Percentiles rank a stretch among this genome's conserved stretches.
phyloP scores from a whole-genome alignment of 345 rosid species.

The Lenwebbia sp. region DNA sequence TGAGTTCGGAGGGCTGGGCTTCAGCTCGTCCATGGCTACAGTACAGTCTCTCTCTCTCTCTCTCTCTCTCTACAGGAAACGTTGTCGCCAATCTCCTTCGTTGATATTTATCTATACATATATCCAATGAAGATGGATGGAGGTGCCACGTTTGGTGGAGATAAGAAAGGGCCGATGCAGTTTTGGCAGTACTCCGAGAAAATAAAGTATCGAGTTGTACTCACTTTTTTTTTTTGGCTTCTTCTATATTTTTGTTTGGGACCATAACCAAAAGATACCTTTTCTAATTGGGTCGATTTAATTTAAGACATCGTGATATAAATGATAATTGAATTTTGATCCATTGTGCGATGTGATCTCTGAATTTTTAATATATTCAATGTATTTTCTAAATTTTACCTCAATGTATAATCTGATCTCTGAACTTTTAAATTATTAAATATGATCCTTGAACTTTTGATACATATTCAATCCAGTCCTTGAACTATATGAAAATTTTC shows the following conservation, averaged over 20 bases:
- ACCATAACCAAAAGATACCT: not conserved
- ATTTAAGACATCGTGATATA: not conserved
- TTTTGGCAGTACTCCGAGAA: not conserved
- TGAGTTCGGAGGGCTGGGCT: conserved; percentile 15
- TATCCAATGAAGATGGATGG: not conserved
- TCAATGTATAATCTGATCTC: too few relatives aligned
- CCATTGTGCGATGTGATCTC: too few relatives aligned
- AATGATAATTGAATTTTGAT: too few relatives aligned
- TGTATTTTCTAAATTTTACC: too few relatives aligned
- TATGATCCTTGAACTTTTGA: too few relatives aligned
- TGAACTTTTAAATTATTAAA: too few relatives aligned
- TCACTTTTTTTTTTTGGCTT: not conserved
- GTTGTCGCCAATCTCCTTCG: too few relatives aligned
- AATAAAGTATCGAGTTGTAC: too few relatives aligned
- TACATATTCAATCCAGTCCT: too few relatives aligned
- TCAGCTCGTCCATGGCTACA: conserved; percentile 11
- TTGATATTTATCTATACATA: not conserved
- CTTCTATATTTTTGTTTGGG: not conserved
- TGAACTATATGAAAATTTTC: too few relatives aligned
- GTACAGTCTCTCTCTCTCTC: not conserved
- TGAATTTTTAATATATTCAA: too few relatives aligned
- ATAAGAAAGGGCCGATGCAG: not conserved
- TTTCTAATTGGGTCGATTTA: too few relatives aligned
- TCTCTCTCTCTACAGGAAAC: not conserved
- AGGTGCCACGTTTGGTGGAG: not conserved